Conservation (phyloP, 202 grass and related monocot genomes). For the Zoysia matrella region DNA sequence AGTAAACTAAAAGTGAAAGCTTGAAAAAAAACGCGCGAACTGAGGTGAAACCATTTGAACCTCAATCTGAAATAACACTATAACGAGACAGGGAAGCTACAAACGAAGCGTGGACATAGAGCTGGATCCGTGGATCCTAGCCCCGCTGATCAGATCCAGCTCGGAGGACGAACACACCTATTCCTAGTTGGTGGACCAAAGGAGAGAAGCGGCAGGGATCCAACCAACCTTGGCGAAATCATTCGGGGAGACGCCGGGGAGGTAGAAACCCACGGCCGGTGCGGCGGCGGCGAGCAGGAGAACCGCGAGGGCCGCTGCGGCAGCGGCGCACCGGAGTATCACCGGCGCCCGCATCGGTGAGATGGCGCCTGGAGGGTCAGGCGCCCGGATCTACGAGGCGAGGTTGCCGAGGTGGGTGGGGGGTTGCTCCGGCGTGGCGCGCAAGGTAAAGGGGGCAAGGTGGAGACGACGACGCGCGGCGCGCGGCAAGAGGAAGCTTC, state of each 20-base stretch:
- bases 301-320: too few relatives aligned
- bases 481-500: constrained; percentile 40
- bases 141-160: constrained; percentile 53
- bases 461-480: constrained; percentile 45
- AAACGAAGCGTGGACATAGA: background rate
- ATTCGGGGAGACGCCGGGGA: too few relatives aligned
- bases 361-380: background rate
- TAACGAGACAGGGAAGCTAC: background rate
- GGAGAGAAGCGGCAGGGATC: too few relatives aligned
- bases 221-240: too few relatives aligned
- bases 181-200: background rate
- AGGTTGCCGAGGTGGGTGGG: background rate
- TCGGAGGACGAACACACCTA: background rate
- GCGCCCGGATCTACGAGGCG: constrained; percentile 23
- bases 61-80: background rate
- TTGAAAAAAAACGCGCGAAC: background rate
- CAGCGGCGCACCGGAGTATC: constrained; percentile 41
- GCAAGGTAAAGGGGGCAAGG: constrained; percentile 2
- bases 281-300: too few relatives aligned
- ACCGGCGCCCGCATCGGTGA: constrained; percentile 46
- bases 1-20: background rate
- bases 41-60: constrained; percentile 14
- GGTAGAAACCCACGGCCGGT: too few relatives aligned
- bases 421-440: background rate
- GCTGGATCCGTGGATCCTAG: constrained; percentile 33